Conservation (phyloP, 1,139 yeast genomes). For the Candida sp. region DNA sequence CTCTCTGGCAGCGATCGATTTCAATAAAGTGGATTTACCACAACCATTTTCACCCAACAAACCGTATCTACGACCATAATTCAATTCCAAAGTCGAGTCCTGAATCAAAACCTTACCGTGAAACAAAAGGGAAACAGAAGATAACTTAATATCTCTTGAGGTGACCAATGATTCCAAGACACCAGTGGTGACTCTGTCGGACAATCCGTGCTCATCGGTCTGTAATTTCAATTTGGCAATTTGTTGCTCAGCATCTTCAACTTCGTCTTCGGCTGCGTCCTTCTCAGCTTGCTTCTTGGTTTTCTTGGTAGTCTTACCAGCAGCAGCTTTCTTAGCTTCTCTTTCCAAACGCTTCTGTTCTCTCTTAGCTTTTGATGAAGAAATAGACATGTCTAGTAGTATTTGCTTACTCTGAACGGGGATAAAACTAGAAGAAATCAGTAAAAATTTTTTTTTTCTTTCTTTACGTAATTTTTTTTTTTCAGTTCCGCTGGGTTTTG, state of each 20-base stretch:
- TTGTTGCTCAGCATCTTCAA: slow-evolving; percentile 71
- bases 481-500: neutral
- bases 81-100: slow-evolving; percentile 90
- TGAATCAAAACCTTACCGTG: slow-evolving; percentile 97
- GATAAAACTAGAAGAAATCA: slow-evolving; percentile 1
- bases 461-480: slow-evolving; percentile 1
- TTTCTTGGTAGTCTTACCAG: slow-evolving; percentile 72
- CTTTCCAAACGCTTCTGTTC: slow-evolving; percentile 76
- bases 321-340: slow-evolving; percentile 70
- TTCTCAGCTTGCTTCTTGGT: slow-evolving; percentile 59
- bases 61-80: slow-evolving; percentile 97
- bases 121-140: slow-evolving; percentile 89
- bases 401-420: neutral
- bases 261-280: slow-evolving; percentile 63
- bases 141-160: slow-evolving; percentile 92
- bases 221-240: slow-evolving; percentile 90
- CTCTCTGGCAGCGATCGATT: slow-evolving; percentile 95
- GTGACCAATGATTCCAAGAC: slow-evolving; percentile 88
- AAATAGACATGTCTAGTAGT: slow-evolving; percentile 48
- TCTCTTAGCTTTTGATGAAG: slow-evolving; percentile 97
- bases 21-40: slow-evolving; percentile 96
- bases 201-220: slow-evolving; percentile 90
- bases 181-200: slow-evolving; percentile 99
- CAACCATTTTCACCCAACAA: slow-evolving; percentile 98
- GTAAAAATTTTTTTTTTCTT: slow-evolving; percentile 7